A percentile compares a stretch with the other conserved stretches of the same genome.
phyloP scores from a whole-genome alignment of 1,284 basidiomycete species.

The Tylopilus sp. region DNA sequence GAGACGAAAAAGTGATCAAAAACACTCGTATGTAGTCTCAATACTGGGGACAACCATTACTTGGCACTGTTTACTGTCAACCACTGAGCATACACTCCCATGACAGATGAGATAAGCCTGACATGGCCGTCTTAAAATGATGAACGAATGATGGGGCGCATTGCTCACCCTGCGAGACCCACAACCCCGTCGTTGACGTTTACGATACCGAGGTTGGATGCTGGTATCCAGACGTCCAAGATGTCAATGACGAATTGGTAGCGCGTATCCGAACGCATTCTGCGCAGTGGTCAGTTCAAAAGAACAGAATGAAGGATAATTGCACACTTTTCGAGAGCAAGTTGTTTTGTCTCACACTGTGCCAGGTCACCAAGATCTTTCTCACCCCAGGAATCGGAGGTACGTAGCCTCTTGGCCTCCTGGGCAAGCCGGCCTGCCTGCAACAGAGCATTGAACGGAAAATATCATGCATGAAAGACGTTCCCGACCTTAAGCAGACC shows the following conservation, averaged over 20 bases:
- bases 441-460: not conserved
- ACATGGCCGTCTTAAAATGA: conserved; percentile 5
- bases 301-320: not conserved
- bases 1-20: not conserved
- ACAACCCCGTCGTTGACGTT: conserved; percentile 84
- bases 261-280: conserved; percentile 61
- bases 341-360: conserved; percentile 59
- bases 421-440: conserved; percentile 59
- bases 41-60: conserved; percentile 9
- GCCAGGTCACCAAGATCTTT: conserved; percentile 67
- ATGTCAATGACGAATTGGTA: conserved; percentile 80
- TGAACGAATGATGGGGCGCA: not conserved
- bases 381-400: conserved; percentile 45
- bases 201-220: conserved; percentile 76
- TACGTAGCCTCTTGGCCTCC: conserved; percentile 52
- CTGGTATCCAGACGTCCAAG: conserved; percentile 87
- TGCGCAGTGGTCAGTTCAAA: conserved; percentile 31
- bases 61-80: conserved; percentile 26
- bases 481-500: conserved; percentile 60
- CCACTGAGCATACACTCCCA: conserved; percentile 33
- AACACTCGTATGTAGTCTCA: not conserved
- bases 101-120: conserved; percentile 30
- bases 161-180: conserved; percentile 76
- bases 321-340: conserved; percentile 55
- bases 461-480: not conserved